Evolutionary conservation across 495 filamentous ascomycete genomes (phyloP).

Genomic region (Talaromyces proteolyticus): DNA sequence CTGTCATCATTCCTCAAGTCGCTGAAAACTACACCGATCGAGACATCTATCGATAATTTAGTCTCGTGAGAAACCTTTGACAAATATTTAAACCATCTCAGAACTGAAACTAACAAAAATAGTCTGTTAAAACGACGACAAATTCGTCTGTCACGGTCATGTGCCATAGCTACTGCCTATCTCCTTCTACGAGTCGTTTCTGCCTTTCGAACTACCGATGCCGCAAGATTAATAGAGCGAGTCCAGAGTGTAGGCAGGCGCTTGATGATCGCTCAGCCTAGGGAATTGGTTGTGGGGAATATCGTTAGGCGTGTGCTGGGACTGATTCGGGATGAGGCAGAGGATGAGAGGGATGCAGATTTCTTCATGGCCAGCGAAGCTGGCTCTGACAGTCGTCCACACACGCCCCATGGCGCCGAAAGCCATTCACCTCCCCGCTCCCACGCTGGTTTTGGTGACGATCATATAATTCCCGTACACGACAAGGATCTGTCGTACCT

Average conservation of each 20-base stretch:
- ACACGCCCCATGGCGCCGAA: conserved; percentile 36
- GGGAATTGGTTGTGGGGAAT: conserved; percentile 89
- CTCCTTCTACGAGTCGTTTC: conserved; percentile 80
- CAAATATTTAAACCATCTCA: neutral
- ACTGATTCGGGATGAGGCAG: conserved; percentile 83
- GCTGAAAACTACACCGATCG: conserved; percentile 63
- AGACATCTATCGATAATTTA: conserved; percentile 74
- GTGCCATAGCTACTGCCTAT: conserved; percentile 84
- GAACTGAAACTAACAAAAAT: conserved; percentile 5
- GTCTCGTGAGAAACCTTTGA: conserved; percentile 56
- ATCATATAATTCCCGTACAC: conserved; percentile 8
- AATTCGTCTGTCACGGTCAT: conserved; percentile 78
- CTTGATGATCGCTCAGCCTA: conserved; percentile 74
- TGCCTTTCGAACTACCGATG: conserved; percentile 57
- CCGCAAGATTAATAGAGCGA: conserved; percentile 68
- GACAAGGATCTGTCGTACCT: conserved; percentile 25
- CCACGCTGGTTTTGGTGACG: neutral
- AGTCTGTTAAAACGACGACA: conserved; percentile 88
- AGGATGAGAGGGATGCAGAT: conserved; percentile 71
- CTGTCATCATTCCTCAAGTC: conserved; percentile 72
- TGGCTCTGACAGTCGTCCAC: conserved; percentile 42
- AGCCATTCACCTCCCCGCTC: conserved; percentile 22
- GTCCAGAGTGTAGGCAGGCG: conserved; percentile 69
- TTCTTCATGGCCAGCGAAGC: conserved; percentile 44
- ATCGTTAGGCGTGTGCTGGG: conserved; percentile 85